Evolutionary conservation across 768 basidiomycete species (phyloP), one percentile per base, ranked within the genome.

Genomic region (Peribolospora baueri): DNA sequence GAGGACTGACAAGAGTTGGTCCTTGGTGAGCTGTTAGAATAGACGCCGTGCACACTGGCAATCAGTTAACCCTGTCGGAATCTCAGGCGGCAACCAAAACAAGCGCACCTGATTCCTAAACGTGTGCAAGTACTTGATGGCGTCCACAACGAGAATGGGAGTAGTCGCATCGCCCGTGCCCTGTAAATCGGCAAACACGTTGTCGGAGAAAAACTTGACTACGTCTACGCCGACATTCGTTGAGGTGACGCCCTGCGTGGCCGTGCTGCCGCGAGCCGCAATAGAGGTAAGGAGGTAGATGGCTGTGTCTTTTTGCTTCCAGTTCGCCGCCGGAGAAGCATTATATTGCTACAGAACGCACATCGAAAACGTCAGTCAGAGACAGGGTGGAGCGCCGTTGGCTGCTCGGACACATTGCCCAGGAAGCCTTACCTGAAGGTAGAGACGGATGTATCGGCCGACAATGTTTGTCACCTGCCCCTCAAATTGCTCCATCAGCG

Each of bases 301-400:
- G 6, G 91, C 90, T 38, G 80, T 82, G 67, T 95, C 87, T 67
- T 98, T 98, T 41, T 80, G 74, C 66, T 82, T 83, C 88, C 88
- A 98, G 63, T 83, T 77, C 8, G 72, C 70, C 7, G 63, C 25
- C 4, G 72, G 72, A 59, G 71, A 67, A 7, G 72, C 66, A 7
- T 64, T 61, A 62, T 91, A 91, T 60, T 80, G 72, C 66, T 69
- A 48, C 4, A 42, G 40, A 11, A 0, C 25, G 25, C 25, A 25
- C 25, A 25, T 25, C 25, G 25, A 25, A 25, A 25, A 25, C 1
- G 5, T 49, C 45, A 59, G 47, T 13, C 7, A n/a, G 43, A 37
- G n/a, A 13, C 6, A 10, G 14, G 8, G 36, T 39, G 38, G 39
- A 48, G 45, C n/a, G 14, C 5, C 5, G 6, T 36, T n/a, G 8